Conservation (phyloP, 2,329 filamentous ascomycete species). For the Penicillium olsonii region DNA sequence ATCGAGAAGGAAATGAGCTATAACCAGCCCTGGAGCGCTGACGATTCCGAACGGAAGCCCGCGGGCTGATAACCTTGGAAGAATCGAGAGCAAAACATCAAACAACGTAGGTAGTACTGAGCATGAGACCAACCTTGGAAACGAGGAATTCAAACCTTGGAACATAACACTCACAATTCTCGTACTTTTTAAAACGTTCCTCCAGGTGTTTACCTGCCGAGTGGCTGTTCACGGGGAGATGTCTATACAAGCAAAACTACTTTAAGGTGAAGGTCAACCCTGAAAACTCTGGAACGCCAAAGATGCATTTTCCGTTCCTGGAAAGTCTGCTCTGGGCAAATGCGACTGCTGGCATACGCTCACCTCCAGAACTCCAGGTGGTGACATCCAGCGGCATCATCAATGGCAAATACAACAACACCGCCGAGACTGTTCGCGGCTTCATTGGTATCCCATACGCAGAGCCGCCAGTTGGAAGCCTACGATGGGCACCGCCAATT, state of each 20-base stretch:
- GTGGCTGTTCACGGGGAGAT: no score
- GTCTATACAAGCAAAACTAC: not conserved
- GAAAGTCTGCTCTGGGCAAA: not conserved
- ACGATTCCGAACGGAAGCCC: no score
- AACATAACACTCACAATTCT: no score
- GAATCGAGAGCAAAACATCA: no score
- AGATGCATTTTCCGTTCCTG: not conserved
- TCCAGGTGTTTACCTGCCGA: no score
- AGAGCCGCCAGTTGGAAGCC: conserved; percentile 44
- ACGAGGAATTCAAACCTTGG: no score
- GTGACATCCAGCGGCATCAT: conserved; percentile 19
- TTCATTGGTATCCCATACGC: conserved; percentile 53
- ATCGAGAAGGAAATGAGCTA: no score
- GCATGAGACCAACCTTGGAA: no score
- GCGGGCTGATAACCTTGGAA: no score
- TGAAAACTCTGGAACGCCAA: not conserved
- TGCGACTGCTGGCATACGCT: not conserved
- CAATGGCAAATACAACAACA: conserved; percentile 19
- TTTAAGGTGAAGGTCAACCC: not conserved
- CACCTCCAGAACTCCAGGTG: conserved; percentile 2
- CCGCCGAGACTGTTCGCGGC: conserved; percentile 14
- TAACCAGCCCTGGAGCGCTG: no score
- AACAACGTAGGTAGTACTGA: no score
- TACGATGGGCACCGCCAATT: conserved; percentile 42
- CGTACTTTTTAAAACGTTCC: no score